Evolutionary conservation across 2,329 filamentous ascomycete genomes (phyloP).

Genomic region (Stachybotrys chlorohalonatus): DNA sequence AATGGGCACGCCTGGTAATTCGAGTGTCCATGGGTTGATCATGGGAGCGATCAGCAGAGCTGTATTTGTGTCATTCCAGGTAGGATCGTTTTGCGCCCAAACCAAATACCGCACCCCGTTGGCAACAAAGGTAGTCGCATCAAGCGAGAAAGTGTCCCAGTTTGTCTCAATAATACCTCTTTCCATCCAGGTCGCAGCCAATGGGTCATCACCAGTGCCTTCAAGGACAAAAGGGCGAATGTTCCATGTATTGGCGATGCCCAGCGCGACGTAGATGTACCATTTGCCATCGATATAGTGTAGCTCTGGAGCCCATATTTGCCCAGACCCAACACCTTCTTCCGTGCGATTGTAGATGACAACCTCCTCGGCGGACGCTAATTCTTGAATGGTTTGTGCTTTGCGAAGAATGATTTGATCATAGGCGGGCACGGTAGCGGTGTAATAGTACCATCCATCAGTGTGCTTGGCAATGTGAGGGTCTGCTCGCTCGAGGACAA

Average conservation of each 20-base stretch:
- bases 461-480: constrained; percentile 19
- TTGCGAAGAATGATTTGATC: constrained; percentile 7
- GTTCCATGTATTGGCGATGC: constrained; percentile 6
- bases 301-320: constrained; percentile 47
- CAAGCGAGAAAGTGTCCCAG: constrained; percentile 20
- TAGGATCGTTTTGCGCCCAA: constrained; percentile 19
- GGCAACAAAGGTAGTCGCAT: constrained; percentile 16
- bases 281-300: constrained; percentile 39
- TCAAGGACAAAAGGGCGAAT: constrained; percentile 18
- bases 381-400: constrained; percentile 6
- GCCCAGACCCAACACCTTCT: constrained; percentile 29
- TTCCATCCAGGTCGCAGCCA: constrained; percentile 16
- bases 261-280: constrained; percentile 41
- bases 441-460: constrained; percentile 11
- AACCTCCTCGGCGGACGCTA: constrained; percentile 7
- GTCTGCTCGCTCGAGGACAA: constrained; percentile 17
- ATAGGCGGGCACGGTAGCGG: constrained; percentile 8
- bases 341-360: constrained; percentile 27
- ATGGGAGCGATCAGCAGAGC: constrained; percentile 14
- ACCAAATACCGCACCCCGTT: constrained; percentile 17
- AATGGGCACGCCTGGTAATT: constrained; percentile 6
- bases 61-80: constrained; percentile 11
- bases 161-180: constrained; percentile 17
- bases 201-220: constrained; percentile 15
- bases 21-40: constrained; percentile 16